phyloP scores from a whole-genome alignment of 2,329 filamentous ascomycete species.

The Colletotrichum sp. region DNA sequence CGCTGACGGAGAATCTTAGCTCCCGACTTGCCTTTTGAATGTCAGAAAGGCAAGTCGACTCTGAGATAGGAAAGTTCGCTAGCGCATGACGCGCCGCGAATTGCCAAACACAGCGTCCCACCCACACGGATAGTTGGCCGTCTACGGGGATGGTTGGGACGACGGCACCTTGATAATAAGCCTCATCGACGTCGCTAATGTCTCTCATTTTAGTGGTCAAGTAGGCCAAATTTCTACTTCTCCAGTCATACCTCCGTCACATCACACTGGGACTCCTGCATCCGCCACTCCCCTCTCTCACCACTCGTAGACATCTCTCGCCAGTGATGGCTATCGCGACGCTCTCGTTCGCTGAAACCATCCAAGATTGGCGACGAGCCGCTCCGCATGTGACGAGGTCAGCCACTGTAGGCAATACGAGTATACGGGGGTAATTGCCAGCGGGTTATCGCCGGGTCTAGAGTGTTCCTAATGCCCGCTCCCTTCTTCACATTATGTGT shows the following conservation, averaged over 20 bases:
- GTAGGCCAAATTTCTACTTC: neutral
- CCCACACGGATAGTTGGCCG: neutral
- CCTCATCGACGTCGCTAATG: neutral
- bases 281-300: neutral
- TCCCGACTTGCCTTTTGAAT: neutral
- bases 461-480: accelerated
- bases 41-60: neutral
- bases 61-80: neutral
- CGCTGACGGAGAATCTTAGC: neutral
- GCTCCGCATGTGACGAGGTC: neutral
- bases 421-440: neutral
- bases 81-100: neutral
- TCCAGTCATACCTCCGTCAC: neutral
- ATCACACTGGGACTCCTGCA: neutral
- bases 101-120: neutral
- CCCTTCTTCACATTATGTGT: neutral
- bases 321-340: neutral
- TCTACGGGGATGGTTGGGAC: neutral
- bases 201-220: neutral
- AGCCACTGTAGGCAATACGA: neutral
- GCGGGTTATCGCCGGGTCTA: neutral
- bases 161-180: neutral
- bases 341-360: neutral
- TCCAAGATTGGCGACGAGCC: neutral
- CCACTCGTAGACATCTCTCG: neutral